These are phyloP conservation scores for Nemania bipapillata DNA, from an alignment of 2,329 filamentous ascomycete species.

Conservation along the genomic window DNA sequence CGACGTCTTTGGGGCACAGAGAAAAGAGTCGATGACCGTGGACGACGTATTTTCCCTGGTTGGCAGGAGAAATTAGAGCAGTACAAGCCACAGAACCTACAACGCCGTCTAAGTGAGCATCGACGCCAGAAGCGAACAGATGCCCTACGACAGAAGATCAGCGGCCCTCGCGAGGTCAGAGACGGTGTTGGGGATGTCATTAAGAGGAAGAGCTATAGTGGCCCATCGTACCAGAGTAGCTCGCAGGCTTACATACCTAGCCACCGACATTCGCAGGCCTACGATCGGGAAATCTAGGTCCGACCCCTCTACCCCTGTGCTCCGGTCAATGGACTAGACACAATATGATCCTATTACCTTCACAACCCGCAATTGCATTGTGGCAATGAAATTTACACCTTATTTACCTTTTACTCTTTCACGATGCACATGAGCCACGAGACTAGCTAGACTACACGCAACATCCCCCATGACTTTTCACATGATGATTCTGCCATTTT, in stretches of 20 bases:
- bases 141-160: constrained; percentile 70
- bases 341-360: background rate
- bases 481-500: constrained; percentile 12
- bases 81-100: constrained; percentile 62
- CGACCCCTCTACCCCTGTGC: background rate
- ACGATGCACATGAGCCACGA: constrained; percentile 42
- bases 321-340: background rate
- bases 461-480: constrained; percentile 14
- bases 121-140: constrained; percentile 68
- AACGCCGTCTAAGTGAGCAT: constrained; percentile 67
- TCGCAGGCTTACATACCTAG: background rate
- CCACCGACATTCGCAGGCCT: constrained; percentile 8
- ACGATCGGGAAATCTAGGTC: constrained; percentile 11
- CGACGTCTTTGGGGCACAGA: constrained; percentile 48
- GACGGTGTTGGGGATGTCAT: constrained; percentile 69
- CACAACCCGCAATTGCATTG: background rate
- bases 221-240: constrained; percentile 48
- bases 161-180: constrained; percentile 66
- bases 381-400: constrained; percentile 3
- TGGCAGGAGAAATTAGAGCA: constrained; percentile 63
- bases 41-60: constrained; percentile 50
- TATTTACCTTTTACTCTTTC: constrained; percentile 13
- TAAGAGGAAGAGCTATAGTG: constrained; percentile 57
- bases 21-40: constrained; percentile 50
- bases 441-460: constrained; percentile 27